These are phyloP conservation scores for Graphiopsis chlorocephala DNA, from an alignment of 2,329 filamentous ascomycete species.

Conservation along the genomic window DNA sequence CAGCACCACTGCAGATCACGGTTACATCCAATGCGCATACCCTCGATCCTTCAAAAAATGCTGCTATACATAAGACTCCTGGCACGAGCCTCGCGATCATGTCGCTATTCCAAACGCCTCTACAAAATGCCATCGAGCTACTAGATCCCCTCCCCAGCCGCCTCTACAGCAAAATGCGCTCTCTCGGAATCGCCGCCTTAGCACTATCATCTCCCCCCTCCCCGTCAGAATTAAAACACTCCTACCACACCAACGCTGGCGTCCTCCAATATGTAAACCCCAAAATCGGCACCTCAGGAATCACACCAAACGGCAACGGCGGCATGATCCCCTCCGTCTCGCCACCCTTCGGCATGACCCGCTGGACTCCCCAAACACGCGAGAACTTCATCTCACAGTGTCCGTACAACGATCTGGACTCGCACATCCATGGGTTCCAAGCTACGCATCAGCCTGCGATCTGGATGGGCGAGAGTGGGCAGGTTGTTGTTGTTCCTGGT, in stretches of 20 bases:
- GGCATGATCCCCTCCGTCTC: slow-evolving; percentile 36
- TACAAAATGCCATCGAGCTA: not conserved
- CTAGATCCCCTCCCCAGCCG: not conserved
- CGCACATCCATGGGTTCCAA: slow-evolving; percentile 49
- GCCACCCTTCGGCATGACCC: slow-evolving; percentile 49
- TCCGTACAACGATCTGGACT: slow-evolving; percentile 46
- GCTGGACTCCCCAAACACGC: slow-evolving; percentile 50
- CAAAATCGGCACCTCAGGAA: slow-evolving; percentile 33
- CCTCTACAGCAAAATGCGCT: slow-evolving; percentile 9
- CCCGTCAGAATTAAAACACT: not conserved
- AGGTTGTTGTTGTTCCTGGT: slow-evolving; percentile 44
- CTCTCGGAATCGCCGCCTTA: not conserved
- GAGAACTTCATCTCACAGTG: slow-evolving; percentile 51
- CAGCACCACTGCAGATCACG: slow-evolving; percentile 4
- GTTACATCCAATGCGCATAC: not conserved
- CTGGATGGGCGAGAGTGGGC: slow-evolving; percentile 53
- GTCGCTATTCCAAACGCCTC: slow-evolving; percentile 3
- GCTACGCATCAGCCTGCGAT: slow-evolving; percentile 53
- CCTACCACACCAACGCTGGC: slow-evolving; percentile 27
- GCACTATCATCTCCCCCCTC: not conserved
- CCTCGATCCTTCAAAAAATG: not conserved
- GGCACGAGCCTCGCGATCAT: not conserved
- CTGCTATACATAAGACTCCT: not conserved
- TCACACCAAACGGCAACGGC: slow-evolving; percentile 35
- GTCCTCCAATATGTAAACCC: slow-evolving; percentile 34